A percentile compares a stretch with the other conserved stretches of the same genome.
Evolutionary conservation across 1,284 basidiomycete genomes (phyloP).

Genomic region (Ustilago shanxiensis): DNA sequence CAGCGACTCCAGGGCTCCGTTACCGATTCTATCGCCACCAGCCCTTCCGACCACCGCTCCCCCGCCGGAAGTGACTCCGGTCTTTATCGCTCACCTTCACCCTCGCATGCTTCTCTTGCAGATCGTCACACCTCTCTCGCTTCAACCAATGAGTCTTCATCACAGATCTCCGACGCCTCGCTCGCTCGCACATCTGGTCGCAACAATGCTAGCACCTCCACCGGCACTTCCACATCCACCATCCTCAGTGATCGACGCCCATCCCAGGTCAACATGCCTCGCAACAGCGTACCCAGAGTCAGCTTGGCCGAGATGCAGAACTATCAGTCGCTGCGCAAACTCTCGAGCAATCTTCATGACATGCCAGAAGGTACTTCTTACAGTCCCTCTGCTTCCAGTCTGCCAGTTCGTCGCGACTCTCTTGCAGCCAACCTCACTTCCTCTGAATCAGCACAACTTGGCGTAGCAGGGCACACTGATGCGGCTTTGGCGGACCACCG

Average conservation of each 20-base stretch:
- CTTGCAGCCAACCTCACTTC: slow-evolving; percentile 14
- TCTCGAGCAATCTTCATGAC: slow-evolving; percentile 47
- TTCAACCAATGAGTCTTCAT: slow-evolving; percentile 28
- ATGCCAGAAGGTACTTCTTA: slow-evolving; percentile 12
- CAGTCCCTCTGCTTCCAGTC: slow-evolving; percentile 22
- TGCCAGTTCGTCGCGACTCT: slow-evolving; percentile 27
- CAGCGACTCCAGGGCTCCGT: slow-evolving; percentile 45
- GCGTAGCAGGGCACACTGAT: slow-evolving; percentile 9
- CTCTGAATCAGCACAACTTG: slow-evolving; percentile 22
- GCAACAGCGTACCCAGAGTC: slow-evolving; percentile 40
- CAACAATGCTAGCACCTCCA: slow-evolving; percentile 23
- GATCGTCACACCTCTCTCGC: slow-evolving; percentile 39
- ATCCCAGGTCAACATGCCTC: slow-evolving; percentile 42
- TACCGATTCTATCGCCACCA: slow-evolving; percentile 34
- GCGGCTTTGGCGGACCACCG: slow-evolving; percentile 26
- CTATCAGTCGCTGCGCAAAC: slow-evolving; percentile 48
- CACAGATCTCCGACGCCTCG: slow-evolving; percentile 35
- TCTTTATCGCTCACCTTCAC: slow-evolving; percentile 33
- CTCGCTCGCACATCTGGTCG: slow-evolving; percentile 24
- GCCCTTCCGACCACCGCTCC: slow-evolving; percentile 37
- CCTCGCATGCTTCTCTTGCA: slow-evolving; percentile 25
- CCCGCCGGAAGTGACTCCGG: slow-evolving; percentile 36
- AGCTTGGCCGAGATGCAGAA: slow-evolving; percentile 52
- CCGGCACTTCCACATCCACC: slow-evolving; percentile 34
- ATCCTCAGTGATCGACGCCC: slow-evolving; percentile 47